Conservation (phyloP, 2,329 filamentous ascomycete genomes). For the Talaromyces amestolkiae region DNA sequence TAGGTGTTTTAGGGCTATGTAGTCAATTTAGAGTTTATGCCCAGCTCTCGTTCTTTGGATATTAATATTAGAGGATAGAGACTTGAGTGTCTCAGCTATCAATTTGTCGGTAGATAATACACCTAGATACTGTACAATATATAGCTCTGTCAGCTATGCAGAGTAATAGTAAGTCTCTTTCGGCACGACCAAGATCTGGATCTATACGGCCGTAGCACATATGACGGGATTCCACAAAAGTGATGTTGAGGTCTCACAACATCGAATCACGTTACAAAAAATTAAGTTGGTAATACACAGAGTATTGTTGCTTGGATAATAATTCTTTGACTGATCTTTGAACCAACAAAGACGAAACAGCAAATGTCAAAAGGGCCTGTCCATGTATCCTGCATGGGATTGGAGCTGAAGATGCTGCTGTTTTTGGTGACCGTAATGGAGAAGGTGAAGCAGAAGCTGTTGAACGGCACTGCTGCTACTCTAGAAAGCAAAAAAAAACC, state of each 20-base stretch:
- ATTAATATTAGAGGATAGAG: not conserved
- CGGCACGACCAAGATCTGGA: too few relatives aligned
- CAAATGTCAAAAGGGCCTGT: not conserved
- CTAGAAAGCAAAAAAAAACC: not conserved
- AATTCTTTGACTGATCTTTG: not conserved
- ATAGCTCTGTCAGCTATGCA: too few relatives aligned
- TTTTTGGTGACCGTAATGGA: constrained; percentile 22
- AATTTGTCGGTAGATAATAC: too few relatives aligned
- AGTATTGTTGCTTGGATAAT: not conserved
- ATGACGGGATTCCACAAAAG: not conserved
- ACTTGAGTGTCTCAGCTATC: not conserved
- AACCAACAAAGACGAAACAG: not conserved
- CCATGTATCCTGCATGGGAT: constrained; percentile 14
- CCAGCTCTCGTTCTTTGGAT: not conserved
- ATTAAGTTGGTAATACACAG: not conserved
- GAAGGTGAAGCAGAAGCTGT: not conserved
- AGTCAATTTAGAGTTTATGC: not conserved
- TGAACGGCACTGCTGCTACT: not conserved
- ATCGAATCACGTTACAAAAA: too few relatives aligned
- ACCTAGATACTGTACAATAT: too few relatives aligned
- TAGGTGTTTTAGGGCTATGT: not conserved
- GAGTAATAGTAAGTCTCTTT: too few relatives aligned
- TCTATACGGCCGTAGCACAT: not conserved
- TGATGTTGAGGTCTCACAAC: too few relatives aligned
- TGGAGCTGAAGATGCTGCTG: constrained; percentile 29